Percentiles rank a stretch among this genome's conserved stretches.
These are phyloP conservation scores for Fusarium tanahbumbuense DNA, from an alignment of 2,329 filamentous ascomycete species.

Conservation along the genomic window DNA sequence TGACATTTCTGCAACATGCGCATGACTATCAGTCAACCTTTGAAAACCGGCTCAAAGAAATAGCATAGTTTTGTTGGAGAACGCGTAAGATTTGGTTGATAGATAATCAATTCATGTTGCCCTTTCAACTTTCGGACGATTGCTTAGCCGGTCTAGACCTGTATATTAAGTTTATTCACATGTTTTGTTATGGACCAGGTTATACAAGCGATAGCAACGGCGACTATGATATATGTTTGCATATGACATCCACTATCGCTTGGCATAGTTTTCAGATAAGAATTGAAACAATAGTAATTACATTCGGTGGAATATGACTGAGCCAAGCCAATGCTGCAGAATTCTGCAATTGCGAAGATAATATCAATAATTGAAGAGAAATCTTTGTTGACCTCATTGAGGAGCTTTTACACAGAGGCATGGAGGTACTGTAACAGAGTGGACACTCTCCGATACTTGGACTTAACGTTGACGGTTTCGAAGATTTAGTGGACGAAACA, in stretches of 20 bases:
- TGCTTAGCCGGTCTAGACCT: neutral
- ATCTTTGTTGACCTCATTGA: neutral
- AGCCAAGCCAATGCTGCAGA: neutral
- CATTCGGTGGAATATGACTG: neutral
- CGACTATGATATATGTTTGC: neutral
- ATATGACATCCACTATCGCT: neutral
- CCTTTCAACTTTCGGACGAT: neutral
- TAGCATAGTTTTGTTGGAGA: neutral
- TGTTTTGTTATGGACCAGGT: slow-evolving; percentile 2
- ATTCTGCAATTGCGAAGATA: neutral
- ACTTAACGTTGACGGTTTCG: slow-evolving; percentile 36
- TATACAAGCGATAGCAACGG: slow-evolving; percentile 1
- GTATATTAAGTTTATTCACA: neutral
- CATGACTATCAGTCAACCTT: neutral
- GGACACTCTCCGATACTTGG: slow-evolving; percentile 30
- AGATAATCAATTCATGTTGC: neutral
- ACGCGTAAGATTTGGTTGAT: neutral
- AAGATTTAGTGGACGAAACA: slow-evolving; percentile 42
- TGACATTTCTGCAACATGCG: slow-evolving; percentile 30
- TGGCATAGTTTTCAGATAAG: slow-evolving; percentile 7
- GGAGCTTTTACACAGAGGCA: neutral
- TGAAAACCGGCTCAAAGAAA: neutral
- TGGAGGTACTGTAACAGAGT: slow-evolving; percentile 21
- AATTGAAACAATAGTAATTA: slow-evolving; percentile 12
- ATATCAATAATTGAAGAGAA: slow-evolving; percentile 3